These are phyloP conservation scores for Castanea mollissima DNA, from an alignment of 306 rosid species.

Conservation along the genomic window DNA sequence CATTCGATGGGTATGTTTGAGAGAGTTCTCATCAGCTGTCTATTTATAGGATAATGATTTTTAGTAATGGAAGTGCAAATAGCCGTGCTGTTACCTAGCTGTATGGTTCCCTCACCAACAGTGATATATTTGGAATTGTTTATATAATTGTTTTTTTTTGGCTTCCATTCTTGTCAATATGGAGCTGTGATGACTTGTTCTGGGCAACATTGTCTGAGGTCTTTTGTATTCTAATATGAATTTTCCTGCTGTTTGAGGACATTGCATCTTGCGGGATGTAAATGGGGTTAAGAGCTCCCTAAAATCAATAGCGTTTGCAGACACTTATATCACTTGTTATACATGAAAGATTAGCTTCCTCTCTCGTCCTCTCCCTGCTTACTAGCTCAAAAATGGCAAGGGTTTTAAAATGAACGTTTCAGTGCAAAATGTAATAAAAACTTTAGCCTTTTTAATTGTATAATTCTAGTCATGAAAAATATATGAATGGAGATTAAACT, in stretches of 20 bases:
- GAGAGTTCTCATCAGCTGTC: not conserved
- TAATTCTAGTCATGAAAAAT: too few species aligned
- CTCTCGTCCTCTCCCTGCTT: too few species aligned
- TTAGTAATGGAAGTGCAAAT: not conserved
- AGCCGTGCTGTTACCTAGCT: not conserved
- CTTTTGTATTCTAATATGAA: not conserved
- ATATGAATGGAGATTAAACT: too few species aligned
- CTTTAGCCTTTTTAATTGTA: too few species aligned
- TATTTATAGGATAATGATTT: not conserved
- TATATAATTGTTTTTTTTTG: not conserved
- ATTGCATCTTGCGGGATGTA: not conserved
- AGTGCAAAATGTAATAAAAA: too few species aligned
- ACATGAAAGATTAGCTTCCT: too few species aligned
- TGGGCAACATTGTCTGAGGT: not conserved
- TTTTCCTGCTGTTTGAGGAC: not conserved
- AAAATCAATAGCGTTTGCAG: not conserved
- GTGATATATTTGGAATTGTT: not conserved
- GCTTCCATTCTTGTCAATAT: not conserved
- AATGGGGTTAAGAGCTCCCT: not conserved
- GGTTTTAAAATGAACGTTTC: too few species aligned
- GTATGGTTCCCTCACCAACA: not conserved
- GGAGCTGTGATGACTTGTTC: not conserved
- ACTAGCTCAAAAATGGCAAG: too few species aligned
- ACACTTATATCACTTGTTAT: not conserved
- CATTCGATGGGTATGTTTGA: slow-evolving; percentile 8